Conservation (phyloP, 257 asterid species). For the Jasminum sambac region DNA sequence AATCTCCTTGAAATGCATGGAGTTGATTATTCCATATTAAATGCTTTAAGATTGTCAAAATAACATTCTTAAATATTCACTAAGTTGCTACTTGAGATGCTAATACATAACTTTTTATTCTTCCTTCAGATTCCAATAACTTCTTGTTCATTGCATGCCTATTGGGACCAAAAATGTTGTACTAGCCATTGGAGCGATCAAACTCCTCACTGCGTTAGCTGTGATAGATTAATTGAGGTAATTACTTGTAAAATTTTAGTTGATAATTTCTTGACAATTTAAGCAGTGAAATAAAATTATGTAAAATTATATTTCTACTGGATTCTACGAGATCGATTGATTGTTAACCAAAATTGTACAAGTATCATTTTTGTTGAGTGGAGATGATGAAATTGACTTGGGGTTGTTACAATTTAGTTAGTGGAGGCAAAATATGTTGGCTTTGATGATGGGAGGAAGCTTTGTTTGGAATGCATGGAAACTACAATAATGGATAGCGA, state of each 20-base stretch:
- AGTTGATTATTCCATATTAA: neutral
- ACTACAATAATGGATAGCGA: conserved; percentile 75
- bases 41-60: too few species aligned
- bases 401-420: neutral
- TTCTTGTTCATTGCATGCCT: conserved; percentile 86
- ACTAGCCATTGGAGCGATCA: conserved; percentile 88
- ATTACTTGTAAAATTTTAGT: conserved; percentile 28
- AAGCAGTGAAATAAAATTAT: too few species aligned
- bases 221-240: conserved; percentile 86
- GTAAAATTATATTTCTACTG: too few species aligned
- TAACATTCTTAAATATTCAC: neutral
- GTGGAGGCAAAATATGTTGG: conserved; percentile 54
- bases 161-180: conserved; percentile 97
- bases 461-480: conserved; percentile 89
- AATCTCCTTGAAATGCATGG: neutral
- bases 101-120: conserved; percentile 5
- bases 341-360: too few species aligned
- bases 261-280: too few species aligned
- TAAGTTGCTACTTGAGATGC: conserved; percentile 19
- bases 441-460: conserved; percentile 87
- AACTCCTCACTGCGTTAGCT: conserved; percentile 92
- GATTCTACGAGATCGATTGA: too few species aligned
- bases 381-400: neutral
- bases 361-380: neutral
- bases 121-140: conserved; percentile 73